These are phyloP conservation scores for Boletus sp. DNA, from an alignment of 1,284 basidiomycete genomes.

Conservation along the genomic window DNA sequence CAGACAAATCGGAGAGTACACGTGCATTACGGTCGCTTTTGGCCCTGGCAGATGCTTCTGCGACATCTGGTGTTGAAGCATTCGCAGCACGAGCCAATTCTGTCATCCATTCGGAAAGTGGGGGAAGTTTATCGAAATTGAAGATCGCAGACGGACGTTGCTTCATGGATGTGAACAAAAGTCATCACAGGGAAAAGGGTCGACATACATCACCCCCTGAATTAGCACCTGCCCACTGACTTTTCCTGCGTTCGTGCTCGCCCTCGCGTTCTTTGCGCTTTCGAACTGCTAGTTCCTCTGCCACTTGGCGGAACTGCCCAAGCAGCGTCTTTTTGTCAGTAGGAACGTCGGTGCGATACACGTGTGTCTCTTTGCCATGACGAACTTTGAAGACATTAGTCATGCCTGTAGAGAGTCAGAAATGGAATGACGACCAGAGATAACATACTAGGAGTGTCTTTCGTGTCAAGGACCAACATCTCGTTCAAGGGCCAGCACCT, in stretches of 20 bases:
- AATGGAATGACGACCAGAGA: not conserved
- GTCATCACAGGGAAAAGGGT: slow-evolving; percentile 22
- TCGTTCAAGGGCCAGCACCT: slow-evolving; percentile 91
- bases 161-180: slow-evolving; percentile 21
- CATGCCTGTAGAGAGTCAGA: slow-evolving; percentile 59
- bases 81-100: slow-evolving; percentile 53
- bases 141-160: slow-evolving; percentile 43
- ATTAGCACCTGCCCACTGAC: slow-evolving; percentile 67
- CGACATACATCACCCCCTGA: slow-evolving; percentile 59
- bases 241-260: slow-evolving; percentile 86
- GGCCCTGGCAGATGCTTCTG: slow-evolving; percentile 52
- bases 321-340: slow-evolving; percentile 89
- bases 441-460: slow-evolving; percentile 84
- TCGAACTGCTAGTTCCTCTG: slow-evolving; percentile 88
- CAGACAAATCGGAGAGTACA: slow-evolving; percentile 90
- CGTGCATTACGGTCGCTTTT: slow-evolving; percentile 78
- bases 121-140: slow-evolving; percentile 44
- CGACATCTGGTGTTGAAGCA: slow-evolving; percentile 22
- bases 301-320: slow-evolving; percentile 86
- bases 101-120: slow-evolving; percentile 73
- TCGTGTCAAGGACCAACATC: slow-evolving; percentile 93
- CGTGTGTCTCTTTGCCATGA: slow-evolving; percentile 91
- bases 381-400: slow-evolving; percentile 97
- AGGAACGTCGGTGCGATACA: slow-evolving; percentile 83
- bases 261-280: slow-evolving; percentile 91